phyloP scores from a whole-genome alignment of 2,329 filamentous ascomycete species.

The Harringtonia lauricola region DNA sequence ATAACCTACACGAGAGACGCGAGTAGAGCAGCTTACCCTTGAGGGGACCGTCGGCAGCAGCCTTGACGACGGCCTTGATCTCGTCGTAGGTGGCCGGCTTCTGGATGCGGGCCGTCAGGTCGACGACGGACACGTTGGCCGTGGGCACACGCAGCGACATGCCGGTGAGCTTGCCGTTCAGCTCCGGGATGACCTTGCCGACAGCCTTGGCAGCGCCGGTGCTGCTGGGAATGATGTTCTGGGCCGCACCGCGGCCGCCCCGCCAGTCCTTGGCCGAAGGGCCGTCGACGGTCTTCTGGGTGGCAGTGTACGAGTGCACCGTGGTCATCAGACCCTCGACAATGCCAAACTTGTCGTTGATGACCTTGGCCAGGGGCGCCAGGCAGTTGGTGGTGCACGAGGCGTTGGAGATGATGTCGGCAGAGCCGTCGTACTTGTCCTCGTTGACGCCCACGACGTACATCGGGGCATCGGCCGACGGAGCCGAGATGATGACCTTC shows the following conservation, averaged over 20 bases:
- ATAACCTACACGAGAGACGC: neutral
- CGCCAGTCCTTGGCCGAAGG: constrained; percentile 98
- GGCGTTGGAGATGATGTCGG: constrained; percentile 95
- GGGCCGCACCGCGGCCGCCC: constrained; percentile 94
- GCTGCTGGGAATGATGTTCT: constrained; percentile 99
- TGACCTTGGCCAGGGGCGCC: constrained; percentile 97
- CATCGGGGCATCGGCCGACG: constrained; percentile 95
- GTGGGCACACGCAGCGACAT: constrained; percentile 99
- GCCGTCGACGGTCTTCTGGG: constrained; percentile 98
- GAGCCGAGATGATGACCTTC: constrained; percentile 92
- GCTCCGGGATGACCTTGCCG: constrained; percentile 95
- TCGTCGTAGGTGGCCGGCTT: constrained; percentile 80
- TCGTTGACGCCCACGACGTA: constrained; percentile 99
- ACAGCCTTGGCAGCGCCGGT: constrained; percentile 99
- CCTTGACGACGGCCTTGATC: constrained; percentile 90
- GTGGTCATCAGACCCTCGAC: constrained; percentile 99
- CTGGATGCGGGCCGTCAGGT: constrained; percentile 88
- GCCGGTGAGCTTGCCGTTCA: constrained; percentile 99
- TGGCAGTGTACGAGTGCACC: constrained; percentile 98
- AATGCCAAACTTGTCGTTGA: constrained; percentile 97
- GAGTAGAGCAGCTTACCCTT: constrained; percentile 53
- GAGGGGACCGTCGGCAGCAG: constrained; percentile 68
- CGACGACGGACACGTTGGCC: constrained; percentile 97
- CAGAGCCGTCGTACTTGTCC: constrained; percentile 79
- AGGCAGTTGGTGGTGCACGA: constrained; percentile 99